A percentile compares a stretch with the other conserved stretches of the same genome.
Conservation (phyloP, 106 monocot genomes). For the Triglochin maritima region DNA sequence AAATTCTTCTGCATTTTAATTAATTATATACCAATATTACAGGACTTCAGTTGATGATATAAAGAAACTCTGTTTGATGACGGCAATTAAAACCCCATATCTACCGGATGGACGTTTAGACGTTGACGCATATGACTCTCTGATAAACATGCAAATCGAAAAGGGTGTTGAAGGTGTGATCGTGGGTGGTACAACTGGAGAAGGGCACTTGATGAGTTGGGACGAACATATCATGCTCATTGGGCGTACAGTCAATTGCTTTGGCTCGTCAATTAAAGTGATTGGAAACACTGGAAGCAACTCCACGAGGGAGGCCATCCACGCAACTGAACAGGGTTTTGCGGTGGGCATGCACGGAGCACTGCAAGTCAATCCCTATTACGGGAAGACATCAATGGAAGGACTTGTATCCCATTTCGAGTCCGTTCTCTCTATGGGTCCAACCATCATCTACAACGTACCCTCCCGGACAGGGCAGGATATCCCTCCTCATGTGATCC, state of each 20-base stretch:
- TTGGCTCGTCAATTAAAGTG: constrained; percentile 62
- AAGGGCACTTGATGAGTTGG: constrained; percentile 90
- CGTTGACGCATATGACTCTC: constrained; percentile 60
- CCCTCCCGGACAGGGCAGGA: constrained; percentile 73
- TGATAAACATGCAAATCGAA: constrained; percentile 52
- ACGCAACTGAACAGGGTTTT: constrained; percentile 79
- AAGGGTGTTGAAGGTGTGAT: constrained; percentile 75
- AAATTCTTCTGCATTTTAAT: not conserved
- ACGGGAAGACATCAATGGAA: constrained; percentile 73
- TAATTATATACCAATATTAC: not conserved
- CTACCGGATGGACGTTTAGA: constrained; percentile 82
- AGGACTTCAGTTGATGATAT: constrained; percentile 37
- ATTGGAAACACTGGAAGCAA: constrained; percentile 88
- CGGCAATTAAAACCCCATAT: constrained; percentile 83
- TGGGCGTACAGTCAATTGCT: constrained; percentile 81
- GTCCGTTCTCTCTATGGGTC: constrained; percentile 59
- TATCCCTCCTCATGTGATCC: constrained; percentile 47
- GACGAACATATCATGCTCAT: constrained; percentile 95
- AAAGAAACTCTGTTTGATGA: constrained; percentile 58
- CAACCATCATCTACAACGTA: constrained; percentile 75
- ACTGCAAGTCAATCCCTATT: constrained; percentile 80
- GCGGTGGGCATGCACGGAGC: constrained; percentile 89
- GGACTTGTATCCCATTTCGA: constrained; percentile 58
- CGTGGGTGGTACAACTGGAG: constrained; percentile 84
- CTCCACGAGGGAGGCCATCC: constrained; percentile 71